Conservation (phyloP, 139 green algal species). For the Closterium sp. region DNA sequence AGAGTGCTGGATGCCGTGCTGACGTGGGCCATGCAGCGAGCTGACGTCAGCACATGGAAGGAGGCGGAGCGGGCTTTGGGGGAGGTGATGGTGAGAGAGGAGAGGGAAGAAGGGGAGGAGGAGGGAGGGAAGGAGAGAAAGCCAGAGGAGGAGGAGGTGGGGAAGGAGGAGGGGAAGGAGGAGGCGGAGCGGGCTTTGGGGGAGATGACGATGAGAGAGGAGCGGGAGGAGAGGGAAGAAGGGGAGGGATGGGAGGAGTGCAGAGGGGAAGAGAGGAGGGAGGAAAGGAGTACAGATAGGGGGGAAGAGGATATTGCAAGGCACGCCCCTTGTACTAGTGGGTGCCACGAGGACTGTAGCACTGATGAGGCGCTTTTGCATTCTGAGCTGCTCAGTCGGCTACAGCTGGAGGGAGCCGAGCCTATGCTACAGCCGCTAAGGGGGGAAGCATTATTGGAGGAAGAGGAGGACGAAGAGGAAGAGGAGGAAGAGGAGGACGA, state of each 20-base stretch:
- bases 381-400: not conserved
- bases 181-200: too few species aligned
- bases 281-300: too few species aligned
- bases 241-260: not conserved
- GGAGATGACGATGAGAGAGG: not conserved
- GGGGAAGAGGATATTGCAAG: too few species aligned
- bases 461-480: not conserved
- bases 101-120: not conserved
- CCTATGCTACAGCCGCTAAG: not conserved
- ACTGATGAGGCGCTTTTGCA: not conserved
- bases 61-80: not conserved
- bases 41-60: not conserved
- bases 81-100: not conserved
- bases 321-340: too few species aligned
- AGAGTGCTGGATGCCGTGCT: slow-evolving; percentile 11
- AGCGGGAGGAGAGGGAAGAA: not conserved
- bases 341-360: too few species aligned
- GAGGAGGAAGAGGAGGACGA: not conserved
- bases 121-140: not conserved
- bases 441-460: not conserved
- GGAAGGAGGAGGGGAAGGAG: too few species aligned
- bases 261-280: too few species aligned
- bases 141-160: not conserved
- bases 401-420: not conserved
- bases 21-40: not conserved